These are phyloP conservation scores for Fraxinus sp. DNA, from an alignment of 305 asterid genomes.

Conservation along the genomic window DNA sequence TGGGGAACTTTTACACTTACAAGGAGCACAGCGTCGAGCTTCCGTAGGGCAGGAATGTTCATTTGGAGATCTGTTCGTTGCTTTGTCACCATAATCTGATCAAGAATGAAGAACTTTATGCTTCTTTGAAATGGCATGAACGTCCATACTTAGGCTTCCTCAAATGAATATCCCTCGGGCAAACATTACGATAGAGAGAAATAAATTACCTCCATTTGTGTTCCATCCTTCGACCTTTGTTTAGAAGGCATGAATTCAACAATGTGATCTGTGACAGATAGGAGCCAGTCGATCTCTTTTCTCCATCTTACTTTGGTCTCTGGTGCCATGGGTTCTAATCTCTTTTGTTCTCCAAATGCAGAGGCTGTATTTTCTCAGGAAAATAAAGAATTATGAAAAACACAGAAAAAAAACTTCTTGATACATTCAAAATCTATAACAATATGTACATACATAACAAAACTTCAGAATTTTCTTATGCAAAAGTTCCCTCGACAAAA, in stretches of 20 bases:
- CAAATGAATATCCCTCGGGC: background rate
- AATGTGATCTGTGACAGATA: constrained; percentile 66
- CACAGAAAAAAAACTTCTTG: background rate
- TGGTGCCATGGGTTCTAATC: constrained; percentile 66
- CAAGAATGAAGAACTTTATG: background rate
- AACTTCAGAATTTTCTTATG: background rate
- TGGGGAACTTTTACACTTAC: constrained; percentile 36
- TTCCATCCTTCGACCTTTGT: constrained; percentile 64
- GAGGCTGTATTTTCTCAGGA: constrained; percentile 49
- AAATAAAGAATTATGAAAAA: background rate
- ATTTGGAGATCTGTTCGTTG: constrained; percentile 69
- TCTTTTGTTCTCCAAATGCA: constrained; percentile 67
- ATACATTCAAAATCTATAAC: background rate
- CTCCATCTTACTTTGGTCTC: constrained; percentile 65
- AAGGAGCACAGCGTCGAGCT: constrained; percentile 64
- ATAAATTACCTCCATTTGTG: constrained; percentile 52
- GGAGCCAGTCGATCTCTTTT: constrained; percentile 71
- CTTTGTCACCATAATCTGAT: constrained; percentile 63
- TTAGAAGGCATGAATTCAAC: constrained; percentile 62
- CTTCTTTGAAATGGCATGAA: background rate
- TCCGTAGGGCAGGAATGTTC: constrained; percentile 64
- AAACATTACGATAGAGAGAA: constrained; percentile 14
- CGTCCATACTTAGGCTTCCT: background rate
- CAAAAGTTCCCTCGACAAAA: background rate
- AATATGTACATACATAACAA: background rate